phyloP scores from a whole-genome alignment of 371 early-diverging fungal genomes.

The Mortierella sp. region DNA sequence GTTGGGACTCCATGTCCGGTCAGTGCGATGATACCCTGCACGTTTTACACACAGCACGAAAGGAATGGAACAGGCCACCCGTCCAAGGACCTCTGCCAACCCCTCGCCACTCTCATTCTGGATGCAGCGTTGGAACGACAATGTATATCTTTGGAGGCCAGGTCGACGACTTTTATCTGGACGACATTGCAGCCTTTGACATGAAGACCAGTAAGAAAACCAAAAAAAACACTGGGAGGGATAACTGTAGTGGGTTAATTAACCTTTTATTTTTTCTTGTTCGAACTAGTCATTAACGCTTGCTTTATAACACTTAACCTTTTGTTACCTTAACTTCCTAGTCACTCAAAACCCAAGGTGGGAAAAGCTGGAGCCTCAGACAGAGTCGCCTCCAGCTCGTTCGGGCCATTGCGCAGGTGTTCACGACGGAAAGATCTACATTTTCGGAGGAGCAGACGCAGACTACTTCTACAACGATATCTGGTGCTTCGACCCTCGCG shows the following conservation, averaged over 20 bases:
- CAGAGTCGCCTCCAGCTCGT: constrained; percentile 70
- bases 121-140: constrained; percentile 69
- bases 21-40: constrained; percentile 52
- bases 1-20: constrained; percentile 53
- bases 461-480: constrained; percentile 79
- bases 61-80: constrained; percentile 67
- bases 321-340: neutral
- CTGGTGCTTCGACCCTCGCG: constrained; percentile 78
- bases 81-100: constrained; percentile 71
- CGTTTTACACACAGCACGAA: constrained; percentile 51
- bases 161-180: constrained; percentile 71
- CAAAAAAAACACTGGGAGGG: neutral
- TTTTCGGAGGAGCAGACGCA: constrained; percentile 84
- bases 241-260: neutral
- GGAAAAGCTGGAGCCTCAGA: constrained; percentile 65
- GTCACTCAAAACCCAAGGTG: constrained; percentile 66
- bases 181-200: constrained; percentile 81
- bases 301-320: neutral
- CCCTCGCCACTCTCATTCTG: constrained; percentile 80
- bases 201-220: constrained; percentile 58
- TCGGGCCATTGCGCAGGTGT: constrained; percentile 71
- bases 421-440: constrained; percentile 70
- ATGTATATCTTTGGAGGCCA: constrained; percentile 87
- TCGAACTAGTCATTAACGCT: neutral
- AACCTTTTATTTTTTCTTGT: too few relatives aligned